Base-by-base conservation (phyloP, 2,329 filamentous ascomycete species). In the Trichoderma sp. region DNA sequence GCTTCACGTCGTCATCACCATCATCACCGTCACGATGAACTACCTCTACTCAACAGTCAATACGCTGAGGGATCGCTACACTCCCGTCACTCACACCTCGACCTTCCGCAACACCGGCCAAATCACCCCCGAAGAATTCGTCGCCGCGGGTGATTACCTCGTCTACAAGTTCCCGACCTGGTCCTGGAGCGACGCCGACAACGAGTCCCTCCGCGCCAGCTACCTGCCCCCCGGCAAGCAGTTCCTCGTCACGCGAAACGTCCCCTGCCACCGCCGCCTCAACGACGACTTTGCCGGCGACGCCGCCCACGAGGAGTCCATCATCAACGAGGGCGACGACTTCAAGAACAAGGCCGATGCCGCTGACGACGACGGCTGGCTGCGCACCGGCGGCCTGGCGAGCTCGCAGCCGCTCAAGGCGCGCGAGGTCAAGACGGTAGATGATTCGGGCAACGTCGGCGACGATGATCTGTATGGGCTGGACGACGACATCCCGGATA, bases 91-190 rank as follows among this genome's bases (percentile, higher is more conserved):
- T 76, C 93, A 97, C 84, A 97, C 92, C 71, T 98, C 96, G 4
- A 98, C 94, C 78, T 99, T 99, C 86, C 94, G 96, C 80, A 90
- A 91, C 81, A 98, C 95, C 5, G 97, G 97, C 79, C 94, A 98
- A 87, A 97, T 99, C 85, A 98, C 96, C 0, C 96, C 96, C 21
- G 96, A 98, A 82, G 97, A 99, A 88, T 99, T 99, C 85, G 89
- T 98, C 68, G 93, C 94, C 4, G 97, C 97, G 4, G 97, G 97
- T 80, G 97, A 99, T 87, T 99, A 98, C 84, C 92, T 99, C 50
- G 95, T 98, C 82, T 98, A 97, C 91, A 98, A 98, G 88, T 99
- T 99, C 86, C 97, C 96, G 9, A 97, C 96, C 75, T 99, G 97
- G 97, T 93, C 94, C 67, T 99, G 97, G 97, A 92, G 93, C 78